Percentiles rank a stretch among this genome's conserved stretches.
Conservation (phyloP, 2,329 filamentous ascomycete species). For the Allantophomopsis lycopodina region DNA sequence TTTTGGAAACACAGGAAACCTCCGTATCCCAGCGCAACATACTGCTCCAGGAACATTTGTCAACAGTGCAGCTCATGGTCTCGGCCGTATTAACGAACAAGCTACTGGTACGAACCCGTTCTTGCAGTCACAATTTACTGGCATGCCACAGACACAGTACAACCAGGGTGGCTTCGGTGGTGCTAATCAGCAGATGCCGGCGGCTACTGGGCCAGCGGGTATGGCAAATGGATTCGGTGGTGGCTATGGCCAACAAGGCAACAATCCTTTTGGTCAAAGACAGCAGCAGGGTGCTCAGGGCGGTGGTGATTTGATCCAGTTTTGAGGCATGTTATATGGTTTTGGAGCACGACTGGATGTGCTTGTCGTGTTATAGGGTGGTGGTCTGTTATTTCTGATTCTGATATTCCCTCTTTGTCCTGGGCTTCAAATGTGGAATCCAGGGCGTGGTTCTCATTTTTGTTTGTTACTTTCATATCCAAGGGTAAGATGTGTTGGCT, state of each 20-base stretch:
- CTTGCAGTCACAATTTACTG: slow-evolving; percentile 70
- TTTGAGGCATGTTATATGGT: slow-evolving; percentile 23
- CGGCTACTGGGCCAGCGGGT: slow-evolving; percentile 40
- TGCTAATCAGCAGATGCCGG: slow-evolving; percentile 29
- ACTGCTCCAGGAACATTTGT: slow-evolving; percentile 93
- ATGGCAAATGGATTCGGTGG: slow-evolving; percentile 33
- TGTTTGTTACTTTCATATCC: too few species aligned
- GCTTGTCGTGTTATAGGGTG: too few species aligned
- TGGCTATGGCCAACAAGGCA: slow-evolving; percentile 23
- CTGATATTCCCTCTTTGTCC: background rate
- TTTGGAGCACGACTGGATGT: background rate
- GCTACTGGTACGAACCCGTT: slow-evolving; percentile 78
- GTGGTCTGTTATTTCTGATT: background rate
- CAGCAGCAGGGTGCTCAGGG: slow-evolving; percentile 27
- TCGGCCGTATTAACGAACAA: slow-evolving; percentile 45
- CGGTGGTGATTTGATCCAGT: slow-evolving; percentile 48
- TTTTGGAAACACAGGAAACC: slow-evolving; percentile 91
- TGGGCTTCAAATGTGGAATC: background rate
- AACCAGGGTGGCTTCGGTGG: slow-evolving; percentile 13
- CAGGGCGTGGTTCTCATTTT: too few species aligned
- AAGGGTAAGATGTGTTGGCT: too few species aligned
- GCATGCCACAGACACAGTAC: slow-evolving; percentile 50
- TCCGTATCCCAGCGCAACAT: slow-evolving; percentile 91
- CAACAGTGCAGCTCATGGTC: slow-evolving; percentile 81
- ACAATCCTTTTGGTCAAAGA: slow-evolving; percentile 40